These are phyloP conservation scores for Arthrinium puccinioides DNA, from an alignment of 2,329 filamentous ascomycete species.

Conservation along the genomic window DNA sequence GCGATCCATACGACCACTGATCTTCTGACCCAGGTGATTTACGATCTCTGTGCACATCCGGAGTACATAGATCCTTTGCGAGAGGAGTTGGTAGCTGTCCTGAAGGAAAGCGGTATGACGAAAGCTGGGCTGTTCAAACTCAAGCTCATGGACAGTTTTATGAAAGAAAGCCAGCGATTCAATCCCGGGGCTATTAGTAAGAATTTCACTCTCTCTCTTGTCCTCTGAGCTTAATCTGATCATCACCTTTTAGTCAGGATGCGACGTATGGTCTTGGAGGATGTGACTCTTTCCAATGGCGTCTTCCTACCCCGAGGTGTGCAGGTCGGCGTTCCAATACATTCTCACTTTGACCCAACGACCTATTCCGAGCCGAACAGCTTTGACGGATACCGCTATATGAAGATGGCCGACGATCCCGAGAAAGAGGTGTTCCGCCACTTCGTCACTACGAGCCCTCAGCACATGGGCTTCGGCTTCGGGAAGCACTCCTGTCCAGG, in stretches of 20 bases:
- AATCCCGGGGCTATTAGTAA: too few relatives aligned
- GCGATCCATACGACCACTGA: constrained; percentile 45
- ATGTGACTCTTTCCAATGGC: constrained; percentile 46
- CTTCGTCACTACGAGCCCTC: constrained; percentile 26
- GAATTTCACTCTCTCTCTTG: too few relatives aligned
- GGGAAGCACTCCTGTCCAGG: constrained; percentile 33
- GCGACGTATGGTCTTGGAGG: constrained; percentile 38
- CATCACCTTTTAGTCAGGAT: constrained; percentile 28
- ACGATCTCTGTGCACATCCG: background rate
- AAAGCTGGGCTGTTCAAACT: background rate
- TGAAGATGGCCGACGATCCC: constrained; percentile 17
- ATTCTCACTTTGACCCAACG: constrained; percentile 28
- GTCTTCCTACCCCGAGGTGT: constrained; percentile 37
- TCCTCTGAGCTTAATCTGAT: too few relatives aligned
- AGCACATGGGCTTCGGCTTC: constrained; percentile 28
- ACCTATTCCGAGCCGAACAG: constrained; percentile 23
- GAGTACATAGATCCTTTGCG: background rate
- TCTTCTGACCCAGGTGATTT: constrained; percentile 22
- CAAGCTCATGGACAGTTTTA: background rate
- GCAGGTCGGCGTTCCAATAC: constrained; percentile 29
- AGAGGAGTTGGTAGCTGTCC: background rate
- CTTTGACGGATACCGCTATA: constrained; percentile 32
- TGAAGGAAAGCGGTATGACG: background rate
- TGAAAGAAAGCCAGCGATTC: background rate
- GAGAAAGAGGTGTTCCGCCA: constrained; percentile 11